Percentiles rank a stretch among this genome's conserved stretches.
Evolutionary conservation across 202 grass and related monocot species (phyloP).

Genomic region (Eragrostis tef): DNA sequence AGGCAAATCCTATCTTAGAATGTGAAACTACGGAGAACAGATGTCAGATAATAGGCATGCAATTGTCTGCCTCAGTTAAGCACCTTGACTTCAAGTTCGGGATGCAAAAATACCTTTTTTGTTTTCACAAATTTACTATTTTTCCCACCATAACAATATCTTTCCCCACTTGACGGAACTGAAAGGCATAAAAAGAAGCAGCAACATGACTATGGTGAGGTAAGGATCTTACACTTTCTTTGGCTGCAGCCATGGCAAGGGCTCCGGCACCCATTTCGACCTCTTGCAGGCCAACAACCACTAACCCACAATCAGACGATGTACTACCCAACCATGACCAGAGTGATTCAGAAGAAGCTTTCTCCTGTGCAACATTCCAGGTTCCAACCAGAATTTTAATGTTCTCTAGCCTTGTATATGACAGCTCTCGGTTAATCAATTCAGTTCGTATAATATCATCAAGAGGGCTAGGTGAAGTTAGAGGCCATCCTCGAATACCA

Average conservation of each 20-base stretch:
- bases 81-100: neutral
- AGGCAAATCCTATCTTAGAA: neutral
- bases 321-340: constrained; percentile 73
- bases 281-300: constrained; percentile 94
- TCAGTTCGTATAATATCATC: constrained; percentile 79
- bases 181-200: constrained; percentile 38
- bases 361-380: constrained; percentile 96
- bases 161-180: constrained; percentile 22
- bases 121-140: constrained; percentile 9
- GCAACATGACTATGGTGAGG: neutral
- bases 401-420: constrained; percentile 74
- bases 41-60: neutral
- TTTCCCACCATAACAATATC: constrained; percentile 20
- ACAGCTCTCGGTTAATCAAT: constrained; percentile 60
- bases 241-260: constrained; percentile 92
- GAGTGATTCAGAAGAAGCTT: constrained; percentile 78
- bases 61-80: constrained; percentile 13
- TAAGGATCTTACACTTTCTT: constrained; percentile 91
- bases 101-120: neutral
- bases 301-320: constrained; percentile 77
- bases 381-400: constrained; percentile 86
- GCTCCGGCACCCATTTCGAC: constrained; percentile 98
- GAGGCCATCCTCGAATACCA: constrained; percentile 86
- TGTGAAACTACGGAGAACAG: constrained; percentile 8
- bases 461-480: constrained; percentile 70